Percentiles rank a stretch among this genome's conserved stretches.
Conservation (phyloP, 345 rosid species). For the Mangifera indica region DNA sequence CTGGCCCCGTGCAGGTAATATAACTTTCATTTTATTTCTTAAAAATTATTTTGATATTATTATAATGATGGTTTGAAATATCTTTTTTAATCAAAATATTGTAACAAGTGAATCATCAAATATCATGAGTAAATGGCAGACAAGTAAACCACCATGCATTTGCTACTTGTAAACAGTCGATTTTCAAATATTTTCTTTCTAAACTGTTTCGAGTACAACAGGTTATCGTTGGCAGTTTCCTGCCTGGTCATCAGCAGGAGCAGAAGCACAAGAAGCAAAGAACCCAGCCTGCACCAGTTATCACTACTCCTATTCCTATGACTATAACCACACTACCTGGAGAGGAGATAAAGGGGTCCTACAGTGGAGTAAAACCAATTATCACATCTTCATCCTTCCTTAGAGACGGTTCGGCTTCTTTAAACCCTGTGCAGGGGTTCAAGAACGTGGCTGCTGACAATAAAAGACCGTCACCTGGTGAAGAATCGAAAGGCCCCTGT, state of each 20-base stretch:
- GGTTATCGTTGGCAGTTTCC: constrained; percentile 80
- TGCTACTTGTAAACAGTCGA: not conserved
- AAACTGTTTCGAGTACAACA: constrained; percentile 30
- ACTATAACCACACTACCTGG: constrained; percentile 32
- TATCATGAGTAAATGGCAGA: not conserved
- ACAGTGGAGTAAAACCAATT: constrained; percentile 46
- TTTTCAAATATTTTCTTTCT: constrained; percentile 23
- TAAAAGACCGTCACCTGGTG: constrained; percentile 38
- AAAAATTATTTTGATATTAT: not conserved
- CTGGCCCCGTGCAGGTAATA: constrained; percentile 89
- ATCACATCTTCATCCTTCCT: constrained; percentile 31
- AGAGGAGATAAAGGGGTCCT: constrained; percentile 37
- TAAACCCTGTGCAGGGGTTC: constrained; percentile 37
- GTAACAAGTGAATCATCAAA: not conserved
- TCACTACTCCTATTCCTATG: constrained; percentile 29
- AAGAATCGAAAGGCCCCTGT: constrained; percentile 53
- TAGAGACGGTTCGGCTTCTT: constrained; percentile 36
- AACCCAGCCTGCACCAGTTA: constrained; percentile 33
- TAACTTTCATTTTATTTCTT: not conserved
- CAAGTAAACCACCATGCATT: not conserved
- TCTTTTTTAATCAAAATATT: not conserved
- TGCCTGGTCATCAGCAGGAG: constrained; percentile 69
- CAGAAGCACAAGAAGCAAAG: constrained; percentile 68
- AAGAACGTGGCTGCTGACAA: constrained; percentile 42
- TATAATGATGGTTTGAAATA: not conserved